Percentiles rank a stretch among this genome's conserved stretches.
These are phyloP conservation scores for Candida chauliodis DNA, from an alignment of 805 yeast genomes.

Conservation along the genomic window DNA sequence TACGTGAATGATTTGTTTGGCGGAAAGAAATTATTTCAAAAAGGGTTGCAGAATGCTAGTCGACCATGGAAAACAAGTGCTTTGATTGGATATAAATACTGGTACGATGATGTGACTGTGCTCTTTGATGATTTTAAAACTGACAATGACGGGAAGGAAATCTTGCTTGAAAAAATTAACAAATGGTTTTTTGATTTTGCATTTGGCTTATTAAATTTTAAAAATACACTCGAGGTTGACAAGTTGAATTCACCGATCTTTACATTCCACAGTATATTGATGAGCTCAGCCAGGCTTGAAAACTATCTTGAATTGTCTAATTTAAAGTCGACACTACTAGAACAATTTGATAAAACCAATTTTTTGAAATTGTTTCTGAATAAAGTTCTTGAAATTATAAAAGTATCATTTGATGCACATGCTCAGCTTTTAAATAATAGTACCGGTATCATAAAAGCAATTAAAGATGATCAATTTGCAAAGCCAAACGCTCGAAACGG, in stretches of 20 bases:
- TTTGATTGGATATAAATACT: constrained; percentile 28
- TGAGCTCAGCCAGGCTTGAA: constrained; percentile 22
- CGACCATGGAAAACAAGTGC: constrained; percentile 24
- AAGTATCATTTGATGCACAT: constrained; percentile 2
- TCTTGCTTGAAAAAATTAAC: constrained; percentile 5
- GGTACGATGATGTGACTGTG: constrained; percentile 23
- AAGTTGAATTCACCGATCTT: constrained; percentile 10
- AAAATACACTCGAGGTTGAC: background rate
- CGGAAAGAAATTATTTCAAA: constrained; percentile 4
- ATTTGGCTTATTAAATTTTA: constrained; percentile 4
- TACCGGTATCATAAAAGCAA: background rate
- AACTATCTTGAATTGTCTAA: constrained; percentile 13
- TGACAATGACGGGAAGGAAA: background rate
- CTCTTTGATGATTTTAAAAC: constrained; percentile 12
- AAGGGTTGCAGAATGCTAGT: constrained; percentile 9
- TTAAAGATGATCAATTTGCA: background rate
- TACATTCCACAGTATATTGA: constrained; percentile 25
- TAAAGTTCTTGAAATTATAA: constrained; percentile 9
- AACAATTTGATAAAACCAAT: constrained; percentile 9
- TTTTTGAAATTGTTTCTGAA: constrained; percentile 8
- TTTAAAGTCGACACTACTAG: constrained; percentile 13
- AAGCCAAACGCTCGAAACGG: too few relatives aligned
- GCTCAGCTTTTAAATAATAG: background rate
- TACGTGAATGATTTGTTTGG: constrained; percentile 23
- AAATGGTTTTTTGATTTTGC: constrained; percentile 7